Evolutionary conservation across 495 filamentous ascomycete genomes (phyloP), one percentile per base, ranked within the genome.

Genomic region (Daldinia decipiens): DNA sequence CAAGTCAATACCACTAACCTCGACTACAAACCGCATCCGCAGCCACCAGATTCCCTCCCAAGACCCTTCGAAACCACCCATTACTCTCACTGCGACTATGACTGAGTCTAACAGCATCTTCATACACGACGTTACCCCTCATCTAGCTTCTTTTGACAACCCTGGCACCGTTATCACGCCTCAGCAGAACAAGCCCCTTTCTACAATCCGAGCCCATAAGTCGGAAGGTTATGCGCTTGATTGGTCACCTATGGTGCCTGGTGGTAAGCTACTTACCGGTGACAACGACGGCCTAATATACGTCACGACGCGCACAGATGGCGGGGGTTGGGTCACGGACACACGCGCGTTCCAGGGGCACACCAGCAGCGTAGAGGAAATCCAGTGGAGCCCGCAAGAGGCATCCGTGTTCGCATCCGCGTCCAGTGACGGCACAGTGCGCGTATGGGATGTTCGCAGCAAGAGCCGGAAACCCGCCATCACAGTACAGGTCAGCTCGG

Each of bases 311-410:
- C 85, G 92, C 62, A 93, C 91, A 19, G 91, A 95, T 72, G 93
- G 92, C 39, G 95, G 93, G 26, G 90, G 90, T 53, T 97, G 93
- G 88, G 90, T 92, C 4, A 94, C 92, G 6, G 92, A 95, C 73
- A 90, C 85, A 0, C 85, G 90, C 27, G 87, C 94, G 5, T 95
- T 94, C 79, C 88, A 85, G 12, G 93, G 93, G 27, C 95, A 98
- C 82, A 85, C 85, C 4, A 89, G 90, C 50, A 94, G 92, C 43
- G 88, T 99, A 19, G 95, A 99, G 81, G 95, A 99, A 75, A 82
- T 99, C 34, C 95, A 98, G 76, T 99, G 95, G 95, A 94, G 91
- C 24, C 95, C 95, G 0, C 91, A 89, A 54, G 95, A 99, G 81
- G 87, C 86, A 53, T 93, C 93, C 66, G 95, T 98, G 12, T 98